Evolutionary conservation across 768 basidiomycete genomes (phyloP).

Genomic region (Trichaptum fuscoviolaceum): DNA sequence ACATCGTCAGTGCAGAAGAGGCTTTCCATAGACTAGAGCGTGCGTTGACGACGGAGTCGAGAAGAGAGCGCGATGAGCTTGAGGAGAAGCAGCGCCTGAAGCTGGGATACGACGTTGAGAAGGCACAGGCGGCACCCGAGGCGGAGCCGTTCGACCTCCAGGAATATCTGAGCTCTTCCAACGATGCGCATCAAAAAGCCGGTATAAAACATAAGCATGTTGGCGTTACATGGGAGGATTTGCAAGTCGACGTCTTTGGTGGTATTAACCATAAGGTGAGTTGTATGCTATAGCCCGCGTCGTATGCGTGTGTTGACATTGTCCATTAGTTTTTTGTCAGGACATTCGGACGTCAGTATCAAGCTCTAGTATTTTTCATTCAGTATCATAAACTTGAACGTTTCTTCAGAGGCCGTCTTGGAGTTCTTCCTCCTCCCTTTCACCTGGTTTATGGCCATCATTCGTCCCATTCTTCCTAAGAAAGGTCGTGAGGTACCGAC

Average conservation of each 20-base stretch:
- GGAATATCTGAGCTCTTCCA: constrained; percentile 62
- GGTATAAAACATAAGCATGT: constrained; percentile 74
- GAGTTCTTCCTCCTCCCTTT: constrained; percentile 50
- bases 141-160: constrained; percentile 52
- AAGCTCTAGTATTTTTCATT: not conserved
- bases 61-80: not conserved
- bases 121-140: constrained; percentile 10
- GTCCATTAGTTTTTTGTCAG: constrained; percentile 44
- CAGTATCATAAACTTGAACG: not conserved
- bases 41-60: constrained; percentile 12
- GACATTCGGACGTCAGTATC: constrained; percentile 52
- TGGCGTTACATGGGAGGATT: constrained; percentile 68
- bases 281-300: not conserved
- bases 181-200: constrained; percentile 57
- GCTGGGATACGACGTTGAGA: constrained; percentile 33
- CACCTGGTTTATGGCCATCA: constrained; percentile 42
- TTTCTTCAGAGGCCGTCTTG: constrained; percentile 40
- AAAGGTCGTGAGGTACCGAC: constrained; percentile 25
- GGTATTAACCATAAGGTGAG: constrained; percentile 50
- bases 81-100: constrained; percentile 32
- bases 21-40: constrained; percentile 17
- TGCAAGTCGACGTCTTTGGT: constrained; percentile 58
- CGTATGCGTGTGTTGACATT: not conserved
- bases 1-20: constrained; percentile 15
- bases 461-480: constrained; percentile 29